These are phyloP conservation scores for Golubevia pallescens DNA, from an alignment of 1,284 basidiomycete genomes.

Conservation along the genomic window DNA sequence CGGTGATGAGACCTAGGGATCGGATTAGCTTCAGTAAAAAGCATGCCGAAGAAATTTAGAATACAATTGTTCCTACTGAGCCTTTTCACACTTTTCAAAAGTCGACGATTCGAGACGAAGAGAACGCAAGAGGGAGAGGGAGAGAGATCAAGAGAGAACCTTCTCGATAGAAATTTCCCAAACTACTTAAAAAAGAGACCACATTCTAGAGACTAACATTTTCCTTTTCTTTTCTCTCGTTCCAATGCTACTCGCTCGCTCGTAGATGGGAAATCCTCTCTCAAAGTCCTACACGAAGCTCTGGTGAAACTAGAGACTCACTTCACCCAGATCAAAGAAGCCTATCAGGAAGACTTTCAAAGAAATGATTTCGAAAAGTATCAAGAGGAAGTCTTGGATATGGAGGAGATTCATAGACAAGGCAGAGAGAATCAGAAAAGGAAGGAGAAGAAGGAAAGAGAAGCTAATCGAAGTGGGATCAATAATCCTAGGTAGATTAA, in stretches of 20 bases:
- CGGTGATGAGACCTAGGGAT: constrained; percentile 39
- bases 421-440: background rate
- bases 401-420: constrained; percentile 19
- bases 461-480: too few species aligned
- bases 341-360: constrained; percentile 38
- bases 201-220: background rate
- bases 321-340: constrained; percentile 42
- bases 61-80: constrained; percentile 65
- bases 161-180: background rate
- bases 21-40: constrained; percentile 28
- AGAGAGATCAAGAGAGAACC: too few species aligned
- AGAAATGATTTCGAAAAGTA: constrained; percentile 40
- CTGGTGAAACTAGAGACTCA: constrained; percentile 48
- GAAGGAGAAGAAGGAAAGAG: constrained; percentile 27
- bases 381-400: constrained; percentile 32
- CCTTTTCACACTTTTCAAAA: constrained; percentile 12
- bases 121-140: too few species aligned
- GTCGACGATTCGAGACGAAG: background rate
- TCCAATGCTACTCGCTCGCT: too few species aligned
- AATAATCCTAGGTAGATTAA: too few species aligned
- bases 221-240: background rate
- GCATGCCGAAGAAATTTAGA: constrained; percentile 37
- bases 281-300: constrained; percentile 48
- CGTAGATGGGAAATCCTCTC: constrained; percentile 32
- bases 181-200: background rate